Base-by-base conservation (phyloP, 306 rosid genomes). In the Begonia masoniana region DNA sequence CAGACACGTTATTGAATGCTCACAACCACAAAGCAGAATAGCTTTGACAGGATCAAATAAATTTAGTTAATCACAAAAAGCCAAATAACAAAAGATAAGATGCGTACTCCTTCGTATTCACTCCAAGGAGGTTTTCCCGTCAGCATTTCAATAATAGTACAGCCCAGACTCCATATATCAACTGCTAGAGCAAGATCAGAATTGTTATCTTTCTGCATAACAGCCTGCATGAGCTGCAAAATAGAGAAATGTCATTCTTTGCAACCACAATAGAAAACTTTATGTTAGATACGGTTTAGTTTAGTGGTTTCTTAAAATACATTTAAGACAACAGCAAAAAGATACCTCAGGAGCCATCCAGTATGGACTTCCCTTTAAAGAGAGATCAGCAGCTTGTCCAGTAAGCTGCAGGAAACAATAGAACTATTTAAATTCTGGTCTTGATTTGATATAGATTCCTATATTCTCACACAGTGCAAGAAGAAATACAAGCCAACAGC, bases 301-400 rank as follows among this genome's bases (percentile, higher is more conserved):
- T 21, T 21, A 21, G 24, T 21, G 3, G 24, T 21, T 21, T 21
- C 24, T 21, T 21, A 21, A 21, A 21, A 21, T 21, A 21, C 24
- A 21, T 21, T 21, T 21, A 21, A 2, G 4, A 61, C 50, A 45
- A 46, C 61, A 41, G 58, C 47, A 65, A 64, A 59, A 60, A 55
- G 59, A 21, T 81, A 92, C 99, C 99, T 92, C 99, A 47, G 96
- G 99, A 66, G 99, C 99, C 99, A 92, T 86, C 99, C 99, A 92
- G 68, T 86, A 92, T 50, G 99, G 99, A 68, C 99, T 92, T 72
- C 99, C 99, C 74, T 77, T 92, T 43, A 92, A 36, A 66, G 99
- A 92, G 61, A 92, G 96, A 66, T 78, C 79, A 13, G 82, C 82
- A 36, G 57, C 81, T 56, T 81, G 93, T 43, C 95, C 96, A 43